Evolutionary conservation across 768 basidiomycete genomes (phyloP).

Genomic region (Rhizopogon vulgaris): DNA sequence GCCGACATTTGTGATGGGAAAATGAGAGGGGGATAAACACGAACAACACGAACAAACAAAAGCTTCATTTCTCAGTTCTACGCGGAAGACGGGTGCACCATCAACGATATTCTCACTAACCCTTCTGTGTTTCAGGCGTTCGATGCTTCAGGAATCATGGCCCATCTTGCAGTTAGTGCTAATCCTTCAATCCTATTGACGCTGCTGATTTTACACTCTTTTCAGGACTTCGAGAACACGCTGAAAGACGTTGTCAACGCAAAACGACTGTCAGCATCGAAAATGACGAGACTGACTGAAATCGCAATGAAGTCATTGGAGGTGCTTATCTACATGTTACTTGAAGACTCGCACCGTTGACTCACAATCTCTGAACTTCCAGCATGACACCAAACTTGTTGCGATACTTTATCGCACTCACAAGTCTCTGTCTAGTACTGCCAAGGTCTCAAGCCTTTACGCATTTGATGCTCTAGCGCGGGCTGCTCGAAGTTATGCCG

Average conservation of each 20-base stretch:
- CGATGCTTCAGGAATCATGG: conserved; percentile 29
- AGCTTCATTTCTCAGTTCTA: conserved; percentile 1
- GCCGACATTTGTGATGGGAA: conserved; percentile 43
- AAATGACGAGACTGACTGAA: conserved; percentile 73
- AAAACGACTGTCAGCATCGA: conserved; percentile 82
- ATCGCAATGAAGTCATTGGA: conserved; percentile 72
- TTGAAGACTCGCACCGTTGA: not conserved
- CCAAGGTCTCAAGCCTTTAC: conserved; percentile 87
- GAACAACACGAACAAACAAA: conserved; percentile 39
- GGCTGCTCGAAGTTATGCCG: conserved; percentile 63
- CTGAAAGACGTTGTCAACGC: conserved; percentile 78
- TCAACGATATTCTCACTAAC: not conserved
- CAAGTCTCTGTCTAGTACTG: conserved; percentile 59
- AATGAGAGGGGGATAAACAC: not conserved
- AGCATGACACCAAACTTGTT: conserved; percentile 86
- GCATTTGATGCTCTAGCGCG: conserved; percentile 90
- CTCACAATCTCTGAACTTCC: conserved; percentile 1
- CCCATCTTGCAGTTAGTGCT: conserved; percentile 33
- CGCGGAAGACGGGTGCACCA: not conserved
- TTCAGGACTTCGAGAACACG: conserved; percentile 75
- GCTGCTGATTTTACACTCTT: conserved; percentile 5
- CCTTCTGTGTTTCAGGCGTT: conserved; percentile 7
- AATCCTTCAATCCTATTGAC: not conserved
- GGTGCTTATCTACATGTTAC: conserved; percentile 37
- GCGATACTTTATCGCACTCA: conserved; percentile 87